Conservation (phyloP, 805 yeast genomes). For the Metschnikowia arizonensis region DNA sequence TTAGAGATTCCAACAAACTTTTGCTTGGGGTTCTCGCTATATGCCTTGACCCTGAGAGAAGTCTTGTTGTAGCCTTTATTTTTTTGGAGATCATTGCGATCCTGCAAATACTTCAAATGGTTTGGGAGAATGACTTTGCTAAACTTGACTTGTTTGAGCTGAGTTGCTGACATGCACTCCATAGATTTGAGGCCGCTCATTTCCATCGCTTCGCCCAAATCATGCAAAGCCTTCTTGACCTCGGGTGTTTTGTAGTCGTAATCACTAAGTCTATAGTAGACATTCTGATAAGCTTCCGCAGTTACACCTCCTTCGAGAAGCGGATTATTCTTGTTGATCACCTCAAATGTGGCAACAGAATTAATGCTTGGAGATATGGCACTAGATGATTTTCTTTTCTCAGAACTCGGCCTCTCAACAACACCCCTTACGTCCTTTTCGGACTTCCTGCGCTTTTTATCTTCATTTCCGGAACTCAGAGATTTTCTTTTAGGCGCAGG, state of each 20-base stretch:
- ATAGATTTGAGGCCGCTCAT: conserved; percentile 23
- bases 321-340: conserved; percentile 41
- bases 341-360: conserved; percentile 5
- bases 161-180: conserved; percentile 21
- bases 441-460: conserved; percentile 27
- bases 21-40: conserved; percentile 54
- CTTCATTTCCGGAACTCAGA: conserved; percentile 27
- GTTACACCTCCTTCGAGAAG: conserved; percentile 37
- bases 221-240: conserved; percentile 22
- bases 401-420: conserved; percentile 8
- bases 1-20: conserved; percentile 67
- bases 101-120: conserved; percentile 27
- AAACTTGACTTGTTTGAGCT: conserved; percentile 28
- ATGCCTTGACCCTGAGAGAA: conserved; percentile 49
- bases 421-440: conserved; percentile 13
- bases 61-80: conserved; percentile 22
- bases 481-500: conserved; percentile 17
- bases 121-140: conserved; percentile 33
- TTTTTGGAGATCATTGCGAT: conserved; percentile 32
- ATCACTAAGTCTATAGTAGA: conserved; percentile 44
- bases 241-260: conserved; percentile 43
- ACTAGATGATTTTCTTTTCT: conserved; percentile 14
- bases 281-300: conserved; percentile 49
- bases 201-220: conserved; percentile 24
- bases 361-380: conserved; percentile 9